Evolutionary conservation across 305 asterid species (phyloP).

Genomic region (Solanum hybrid): DNA sequence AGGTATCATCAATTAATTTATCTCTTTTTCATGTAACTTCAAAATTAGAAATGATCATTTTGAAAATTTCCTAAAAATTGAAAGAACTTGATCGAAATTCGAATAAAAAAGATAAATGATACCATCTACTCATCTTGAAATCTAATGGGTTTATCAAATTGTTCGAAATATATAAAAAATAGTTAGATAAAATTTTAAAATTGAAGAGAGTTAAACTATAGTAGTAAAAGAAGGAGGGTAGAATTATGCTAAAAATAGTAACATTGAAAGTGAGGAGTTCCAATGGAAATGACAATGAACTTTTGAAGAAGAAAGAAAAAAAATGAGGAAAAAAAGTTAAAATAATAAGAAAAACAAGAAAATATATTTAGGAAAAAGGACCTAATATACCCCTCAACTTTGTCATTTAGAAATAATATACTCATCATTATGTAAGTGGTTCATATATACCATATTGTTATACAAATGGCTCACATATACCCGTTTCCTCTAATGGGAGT

Average conservation of each 20-base stretch:
- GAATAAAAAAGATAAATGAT: no score
- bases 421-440: neutral
- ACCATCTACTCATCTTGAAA: neutral
- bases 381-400: neutral
- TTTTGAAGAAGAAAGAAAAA: neutral
- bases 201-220: neutral
- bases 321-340: no score
- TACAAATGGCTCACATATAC: neutral
- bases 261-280: neutral
- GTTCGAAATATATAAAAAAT: neutral
- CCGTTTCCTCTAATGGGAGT: no score
- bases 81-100: neutral
- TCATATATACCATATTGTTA: no score
- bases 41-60: neutral
- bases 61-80: no score
- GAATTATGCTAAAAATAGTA: neutral
- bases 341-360: neutral
- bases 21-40: neutral
- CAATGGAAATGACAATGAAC: neutral
- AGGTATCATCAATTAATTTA: neutral
- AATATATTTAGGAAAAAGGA: no score
- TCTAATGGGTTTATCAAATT: no score
- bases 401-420: no score
- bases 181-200: no score
- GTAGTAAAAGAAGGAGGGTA: neutral